Percentiles rank a stretch among this genome's conserved stretches.
These are phyloP conservation scores for Prunus davidiana DNA, from an alignment of 306 rosid genomes.

Conservation along the genomic window DNA sequence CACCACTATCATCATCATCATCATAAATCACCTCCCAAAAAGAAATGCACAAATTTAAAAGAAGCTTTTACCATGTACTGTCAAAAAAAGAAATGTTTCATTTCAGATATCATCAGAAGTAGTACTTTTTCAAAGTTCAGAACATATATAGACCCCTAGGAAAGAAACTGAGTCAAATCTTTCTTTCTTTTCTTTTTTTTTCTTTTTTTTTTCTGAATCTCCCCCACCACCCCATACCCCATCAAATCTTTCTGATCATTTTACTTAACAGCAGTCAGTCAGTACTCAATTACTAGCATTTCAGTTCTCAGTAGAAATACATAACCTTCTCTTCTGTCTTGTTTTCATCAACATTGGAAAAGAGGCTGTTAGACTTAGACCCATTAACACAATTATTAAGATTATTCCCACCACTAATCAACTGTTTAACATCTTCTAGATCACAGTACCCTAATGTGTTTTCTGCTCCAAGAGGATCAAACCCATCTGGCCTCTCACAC, in stretches of 20 bases:
- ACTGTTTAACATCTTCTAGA: constrained; percentile 52
- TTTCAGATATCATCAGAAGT: constrained; percentile 24
- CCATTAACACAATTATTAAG: neutral
- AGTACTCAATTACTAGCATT: constrained; percentile 1
- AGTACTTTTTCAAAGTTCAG: constrained; percentile 27
- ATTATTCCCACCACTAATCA: constrained; percentile 33
- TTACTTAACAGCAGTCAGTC: constrained; percentile 47
- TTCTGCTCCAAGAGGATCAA: constrained; percentile 12
- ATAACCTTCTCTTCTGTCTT: constrained; percentile 50
- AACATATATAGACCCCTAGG: constrained; percentile 27
- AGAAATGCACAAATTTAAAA: constrained; percentile 43
- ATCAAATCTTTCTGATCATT: constrained; percentile 71
- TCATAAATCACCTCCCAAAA: constrained; percentile 21
- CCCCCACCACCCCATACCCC: constrained; percentile 49
- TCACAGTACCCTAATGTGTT: constrained; percentile 38
- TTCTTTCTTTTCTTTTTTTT: neutral
- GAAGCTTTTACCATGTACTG: constrained; percentile 47
- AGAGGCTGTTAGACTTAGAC: constrained; percentile 14
- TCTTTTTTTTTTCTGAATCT: neutral
- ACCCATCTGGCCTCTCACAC: constrained; percentile 33
- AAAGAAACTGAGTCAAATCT: neutral
- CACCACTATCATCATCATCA: neutral
- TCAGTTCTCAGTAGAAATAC: constrained; percentile 40
- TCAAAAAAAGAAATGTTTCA: constrained; percentile 38
- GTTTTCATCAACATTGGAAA: constrained; percentile 44